Base-by-base conservation (phyloP, 768 basidiomycete species). In the Leucosporidium creatinivorum region DNA sequence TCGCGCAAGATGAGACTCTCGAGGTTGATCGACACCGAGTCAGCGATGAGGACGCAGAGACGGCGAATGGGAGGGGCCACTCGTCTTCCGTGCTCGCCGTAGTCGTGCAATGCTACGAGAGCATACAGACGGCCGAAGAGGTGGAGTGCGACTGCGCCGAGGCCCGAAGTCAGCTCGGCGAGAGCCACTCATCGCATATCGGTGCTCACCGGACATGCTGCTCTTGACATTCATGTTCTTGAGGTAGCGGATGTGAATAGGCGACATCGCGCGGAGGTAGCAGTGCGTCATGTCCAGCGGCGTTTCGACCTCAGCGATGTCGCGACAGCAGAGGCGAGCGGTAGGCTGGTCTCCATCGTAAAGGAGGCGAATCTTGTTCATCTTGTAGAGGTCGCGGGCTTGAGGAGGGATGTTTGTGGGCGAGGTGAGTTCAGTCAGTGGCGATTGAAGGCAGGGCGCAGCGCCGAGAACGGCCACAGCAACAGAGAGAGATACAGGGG, bases 271-370 rank as follows among this genome's bases (percentile, higher is more conserved):
- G n/a, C 89, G 84, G 15, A 91, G 79, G 72, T 87, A 88, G 65
- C 86, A 87, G 77, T 91, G 87, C 0, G 89, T 89, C 88, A 91
- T 89, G 74, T 91, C 85, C 63, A 90, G 78, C 4, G 89, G 89
- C 8, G 78, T 78, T 55, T 86, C 83, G 8, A 92, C 81, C 77
- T 92, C 89, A 31, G 81, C 81, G 70, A 81, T 80, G 58, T 77
- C 81, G 55, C 84, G 81, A 26, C 85, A 85, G 25, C 90, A 85
- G 51, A 92, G 81, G 1, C 89, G 82, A 7, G 89, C 89, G 0
- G 89, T 89, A 1, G 83, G 81, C 74, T 87, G 87, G 12, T 82
- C 82, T 25, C 88, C 82, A 75, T 91, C 84, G 74, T 91, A 92
- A 25, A 91, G 78, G 33, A 89, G 74, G 12, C 89, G 84, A 26